These are phyloP conservation scores for Suhomyces atakaporum DNA, from an alignment of 1,139 yeast species.

Conservation along the genomic window DNA sequence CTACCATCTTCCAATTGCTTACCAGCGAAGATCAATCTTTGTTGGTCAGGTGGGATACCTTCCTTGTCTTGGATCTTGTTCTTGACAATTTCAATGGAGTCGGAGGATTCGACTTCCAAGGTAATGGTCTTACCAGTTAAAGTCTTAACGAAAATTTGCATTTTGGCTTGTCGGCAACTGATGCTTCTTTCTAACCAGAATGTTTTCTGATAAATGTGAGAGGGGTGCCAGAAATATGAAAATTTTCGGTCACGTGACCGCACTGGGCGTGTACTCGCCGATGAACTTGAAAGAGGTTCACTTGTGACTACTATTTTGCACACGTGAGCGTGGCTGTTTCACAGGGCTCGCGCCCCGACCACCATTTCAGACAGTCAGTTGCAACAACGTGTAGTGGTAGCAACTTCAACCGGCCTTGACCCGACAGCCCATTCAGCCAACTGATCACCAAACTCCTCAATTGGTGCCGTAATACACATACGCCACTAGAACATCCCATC, in stretches of 20 bases:
- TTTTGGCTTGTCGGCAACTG: conserved; percentile 57
- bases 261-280: too few species aligned
- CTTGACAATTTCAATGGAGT: conserved; percentile 99
- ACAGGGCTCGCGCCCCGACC: too few species aligned
- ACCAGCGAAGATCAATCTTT: conserved; percentile 99
- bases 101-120: conserved; percentile 98
- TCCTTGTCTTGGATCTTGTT: conserved; percentile 99
- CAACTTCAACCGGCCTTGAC: too few species aligned
- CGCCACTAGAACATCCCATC: too few species aligned
- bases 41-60: conserved; percentile 99
- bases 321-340: too few species aligned
- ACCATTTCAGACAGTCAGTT: too few species aligned
- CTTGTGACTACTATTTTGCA: too few species aligned
- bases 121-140: conserved; percentile 99
- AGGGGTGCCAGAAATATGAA: neutral
- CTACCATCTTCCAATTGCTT: conserved; percentile 99
- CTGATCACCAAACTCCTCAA: too few species aligned
- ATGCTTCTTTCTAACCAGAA: conserved; percentile 56
- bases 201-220: conserved; percentile 7
- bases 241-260: conserved; percentile 2
- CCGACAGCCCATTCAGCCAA: too few species aligned
- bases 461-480: too few species aligned
- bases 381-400: too few species aligned
- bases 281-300: too few species aligned
- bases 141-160: conserved; percentile 99